Evolutionary conservation across 805 yeast genomes (phyloP).

Genomic region (Yamadazyma akitaensis): DNA sequence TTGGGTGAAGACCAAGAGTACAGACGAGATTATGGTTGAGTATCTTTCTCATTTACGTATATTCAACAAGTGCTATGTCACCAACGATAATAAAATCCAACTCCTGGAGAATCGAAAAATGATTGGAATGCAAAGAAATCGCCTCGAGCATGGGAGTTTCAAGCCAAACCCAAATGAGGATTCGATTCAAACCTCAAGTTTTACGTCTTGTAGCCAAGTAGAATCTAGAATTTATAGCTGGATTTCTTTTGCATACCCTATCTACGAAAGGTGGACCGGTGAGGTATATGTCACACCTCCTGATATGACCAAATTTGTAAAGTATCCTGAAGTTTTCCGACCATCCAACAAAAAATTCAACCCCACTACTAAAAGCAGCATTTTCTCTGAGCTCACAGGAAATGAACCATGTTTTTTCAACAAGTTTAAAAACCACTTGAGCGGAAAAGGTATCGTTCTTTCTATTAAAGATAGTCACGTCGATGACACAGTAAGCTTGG

Average conservation of each 20-base stretch:
- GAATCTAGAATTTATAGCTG: conserved; percentile 42
- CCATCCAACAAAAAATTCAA: conserved; percentile 15
- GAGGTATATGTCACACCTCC: conserved; percentile 23
- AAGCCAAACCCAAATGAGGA: conserved; percentile 15
- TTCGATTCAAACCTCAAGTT: conserved; percentile 14
- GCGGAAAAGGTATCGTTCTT: conserved; percentile 22
- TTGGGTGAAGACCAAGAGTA: conserved; percentile 19
- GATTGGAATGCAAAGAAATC: conserved; percentile 4
- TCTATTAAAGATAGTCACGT: conserved; percentile 30
- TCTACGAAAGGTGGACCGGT: conserved; percentile 40
- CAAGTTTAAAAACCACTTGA: conserved; percentile 25
- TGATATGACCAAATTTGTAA: conserved; percentile 19
- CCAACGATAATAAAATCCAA: conserved; percentile 19
- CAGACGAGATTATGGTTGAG: conserved; percentile 40
- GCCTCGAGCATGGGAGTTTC: conserved; percentile 5
- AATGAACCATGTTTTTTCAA: conserved; percentile 23
- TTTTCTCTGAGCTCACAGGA: conserved; percentile 17
- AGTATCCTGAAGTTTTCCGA: conserved; percentile 14
- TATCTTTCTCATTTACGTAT: conserved; percentile 45
- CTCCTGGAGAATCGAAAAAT: conserved; percentile 4
- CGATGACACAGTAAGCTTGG: conserved; percentile 26
- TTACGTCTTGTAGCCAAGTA: conserved; percentile 25
- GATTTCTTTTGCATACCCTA: conserved; percentile 37
- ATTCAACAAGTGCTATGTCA: conserved; percentile 46
- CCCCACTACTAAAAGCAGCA: conserved; percentile 3